Evolutionary conservation across 306 rosid species (phyloP), one percentile per base, ranked within the genome.

Genomic region (Alnus rubra): DNA sequence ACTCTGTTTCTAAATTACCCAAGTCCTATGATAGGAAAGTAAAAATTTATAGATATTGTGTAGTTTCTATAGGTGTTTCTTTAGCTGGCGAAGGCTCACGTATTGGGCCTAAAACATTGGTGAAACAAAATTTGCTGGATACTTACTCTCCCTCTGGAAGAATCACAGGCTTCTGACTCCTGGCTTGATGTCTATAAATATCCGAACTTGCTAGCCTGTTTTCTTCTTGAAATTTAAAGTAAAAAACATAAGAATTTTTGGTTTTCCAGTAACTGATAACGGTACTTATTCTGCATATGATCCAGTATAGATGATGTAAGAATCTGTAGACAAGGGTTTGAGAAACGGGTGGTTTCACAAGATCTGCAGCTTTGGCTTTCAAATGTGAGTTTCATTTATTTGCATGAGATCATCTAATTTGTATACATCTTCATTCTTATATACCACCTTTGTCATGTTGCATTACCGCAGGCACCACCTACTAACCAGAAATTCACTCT

Each of bases 331-430:
- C 97, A 94, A 86, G 98, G 98, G 60, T 92, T 94, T 71, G 98
- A 94, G 84, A 94, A 85, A 86, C 89, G 97, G 79, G 98, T 94
- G 78, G 98, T 94, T 81, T 94, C 98, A 47, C 98, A 89, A 84
- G 98, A 94, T 80, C 89, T 88, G 56, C 92, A 88, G 65, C 88
- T 88, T 69, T 88, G 92, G 98, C 98, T 94, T 63, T 94, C 98
- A 47, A 94, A 94, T 77, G 97, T 94, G 76, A 92, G 97, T 80
- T 81, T 69, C 79, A 74, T 49, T 69, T 30, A 15, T 60, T 47
- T 53, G 18, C 15, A 67, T 52, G 71, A 73, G 31, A 74, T 45
- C 12, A 63, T 15, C 56, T 59, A 49, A 14, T 19, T 48, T 67
- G 59, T 39, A 7, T 39, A 19, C 47, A 47, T 35, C 64, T 69